Evolutionary conservation across 2,329 filamentous ascomycete species (phyloP).

Genomic region (Helotiales sp.): DNA sequence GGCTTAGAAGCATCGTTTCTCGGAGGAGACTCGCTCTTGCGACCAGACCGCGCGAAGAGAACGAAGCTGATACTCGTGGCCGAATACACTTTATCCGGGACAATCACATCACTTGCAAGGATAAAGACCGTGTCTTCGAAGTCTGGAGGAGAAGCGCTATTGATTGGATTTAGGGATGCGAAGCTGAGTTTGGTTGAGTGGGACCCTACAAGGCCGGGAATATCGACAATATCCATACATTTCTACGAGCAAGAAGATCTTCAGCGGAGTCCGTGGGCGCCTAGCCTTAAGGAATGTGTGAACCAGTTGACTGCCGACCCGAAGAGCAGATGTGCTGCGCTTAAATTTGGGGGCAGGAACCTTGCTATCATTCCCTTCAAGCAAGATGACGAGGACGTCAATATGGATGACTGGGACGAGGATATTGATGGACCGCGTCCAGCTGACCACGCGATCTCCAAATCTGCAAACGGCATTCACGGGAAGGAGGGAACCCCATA

Average conservation of each 20-base stretch:
- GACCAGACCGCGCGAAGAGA: constrained; percentile 66
- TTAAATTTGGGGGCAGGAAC: constrained; percentile 88
- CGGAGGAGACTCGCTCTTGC: constrained; percentile 64
- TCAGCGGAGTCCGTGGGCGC: constrained; percentile 80
- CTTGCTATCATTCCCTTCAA: constrained; percentile 94
- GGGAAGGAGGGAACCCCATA: constrained; percentile 68
- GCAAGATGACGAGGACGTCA: constrained; percentile 83
- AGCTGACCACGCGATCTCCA: constrained; percentile 49
- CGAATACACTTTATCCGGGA: constrained; percentile 84
- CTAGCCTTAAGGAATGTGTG: constrained; percentile 73
- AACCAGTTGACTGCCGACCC: constrained; percentile 89
- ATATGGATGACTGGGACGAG: constrained; percentile 89
- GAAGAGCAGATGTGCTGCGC: constrained; percentile 87
- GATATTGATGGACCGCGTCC: constrained; percentile 74
- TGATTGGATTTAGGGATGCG: constrained; percentile 86
- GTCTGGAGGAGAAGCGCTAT: constrained; percentile 80
- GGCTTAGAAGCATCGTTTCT: constrained; percentile 70
- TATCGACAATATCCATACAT: constrained; percentile 92
- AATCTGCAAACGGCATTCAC: constrained; percentile 36
- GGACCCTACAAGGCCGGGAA: constrained; percentile 79
- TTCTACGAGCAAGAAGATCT: constrained; percentile 97
- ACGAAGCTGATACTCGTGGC: constrained; percentile 83
- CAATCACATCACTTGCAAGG: constrained; percentile 79
- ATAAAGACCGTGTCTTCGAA: constrained; percentile 75
- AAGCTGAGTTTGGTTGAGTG: constrained; percentile 94